A percentile compares a stretch with the other conserved stretches of the same genome.
These are phyloP conservation scores for Bonia amplexicaulis DNA, from an alignment of 176 grass and related monocot species.

Conservation along the genomic window DNA sequence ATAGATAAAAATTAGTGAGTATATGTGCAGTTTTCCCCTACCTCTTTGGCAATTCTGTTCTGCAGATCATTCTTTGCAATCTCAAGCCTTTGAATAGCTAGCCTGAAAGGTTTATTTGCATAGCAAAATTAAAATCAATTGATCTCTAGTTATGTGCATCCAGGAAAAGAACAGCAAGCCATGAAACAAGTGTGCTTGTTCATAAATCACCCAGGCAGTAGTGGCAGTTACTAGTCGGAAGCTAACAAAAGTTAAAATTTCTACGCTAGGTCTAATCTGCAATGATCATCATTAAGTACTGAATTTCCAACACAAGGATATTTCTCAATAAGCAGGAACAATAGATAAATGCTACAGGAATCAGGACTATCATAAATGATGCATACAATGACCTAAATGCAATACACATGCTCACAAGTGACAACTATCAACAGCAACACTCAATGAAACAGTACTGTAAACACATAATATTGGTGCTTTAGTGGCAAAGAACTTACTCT, in stretches of 20 bases:
- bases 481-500: conserved; percentile 63
- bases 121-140: conserved; percentile 10
- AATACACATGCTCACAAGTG: background rate
- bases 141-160: background rate
- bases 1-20: background rate
- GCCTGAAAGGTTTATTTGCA: conserved; percentile 52
- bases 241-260: background rate
- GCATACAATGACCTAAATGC: background rate
- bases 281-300: background rate
- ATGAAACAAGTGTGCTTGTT: conserved; percentile 13
- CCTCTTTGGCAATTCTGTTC: conserved; percentile 96
- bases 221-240: background rate
- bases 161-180: background rate
- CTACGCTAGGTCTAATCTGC: background rate
- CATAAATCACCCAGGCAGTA: background rate
- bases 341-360: background rate
- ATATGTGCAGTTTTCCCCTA: conserved; percentile 24
- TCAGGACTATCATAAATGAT: background rate
- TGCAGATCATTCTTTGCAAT: conserved; percentile 94
- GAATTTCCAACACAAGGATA: background rate
- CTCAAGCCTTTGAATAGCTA: conserved; percentile 98
- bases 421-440: conserved; percentile 3
- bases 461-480: conserved; percentile 5
- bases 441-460: background rate
- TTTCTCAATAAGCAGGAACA: background rate